phyloP scores from a whole-genome alignment of 2,329 filamentous ascomycete species.

The Dendryphion nanum region DNA sequence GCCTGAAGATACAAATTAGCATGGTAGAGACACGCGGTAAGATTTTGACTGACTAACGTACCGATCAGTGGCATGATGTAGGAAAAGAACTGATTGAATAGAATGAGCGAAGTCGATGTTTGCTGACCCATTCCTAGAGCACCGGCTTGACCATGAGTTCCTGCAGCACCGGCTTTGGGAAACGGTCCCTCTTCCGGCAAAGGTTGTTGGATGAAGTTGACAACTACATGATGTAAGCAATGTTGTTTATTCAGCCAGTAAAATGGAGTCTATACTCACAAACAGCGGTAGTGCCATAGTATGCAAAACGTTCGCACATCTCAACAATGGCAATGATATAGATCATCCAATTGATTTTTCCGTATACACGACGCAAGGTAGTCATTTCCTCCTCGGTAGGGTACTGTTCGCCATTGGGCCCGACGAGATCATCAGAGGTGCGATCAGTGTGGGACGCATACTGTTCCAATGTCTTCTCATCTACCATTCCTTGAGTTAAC shows the following conservation, averaged over 20 bases:
- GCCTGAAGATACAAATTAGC: too few relatives aligned
- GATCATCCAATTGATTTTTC: slow-evolving; percentile 31
- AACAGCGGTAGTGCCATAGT: slow-evolving; percentile 38
- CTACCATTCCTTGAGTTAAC: too few relatives aligned
- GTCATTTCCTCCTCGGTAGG: slow-evolving; percentile 36
- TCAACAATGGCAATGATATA: slow-evolving; percentile 39
- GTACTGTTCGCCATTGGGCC: too few relatives aligned
- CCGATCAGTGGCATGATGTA: slow-evolving; percentile 58
- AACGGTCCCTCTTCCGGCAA: slow-evolving; percentile 13
- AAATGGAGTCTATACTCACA: slow-evolving; percentile 12
- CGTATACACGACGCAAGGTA: slow-evolving; percentile 35
- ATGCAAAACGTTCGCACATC: slow-evolving; percentile 39
- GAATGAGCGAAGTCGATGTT: slow-evolving; percentile 49
- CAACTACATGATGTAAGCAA: slow-evolving; percentile 6
- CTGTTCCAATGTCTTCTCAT: too few relatives aligned
- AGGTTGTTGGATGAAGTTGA: slow-evolving; percentile 37
- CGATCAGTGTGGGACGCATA: too few relatives aligned
- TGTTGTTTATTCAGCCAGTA: not conserved
- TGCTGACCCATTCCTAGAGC: slow-evolving; percentile 57
- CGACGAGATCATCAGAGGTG: too few relatives aligned
- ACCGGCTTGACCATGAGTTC: slow-evolving; percentile 40
- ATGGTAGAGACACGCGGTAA: too few relatives aligned
- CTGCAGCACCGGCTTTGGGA: not conserved
- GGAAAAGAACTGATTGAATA: slow-evolving; percentile 56
- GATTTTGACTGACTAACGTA: too few relatives aligned